These are phyloP conservation scores for Trichophyton schoenleinii DNA, from an alignment of 2,329 filamentous ascomycete genomes.

Conservation along the genomic window DNA sequence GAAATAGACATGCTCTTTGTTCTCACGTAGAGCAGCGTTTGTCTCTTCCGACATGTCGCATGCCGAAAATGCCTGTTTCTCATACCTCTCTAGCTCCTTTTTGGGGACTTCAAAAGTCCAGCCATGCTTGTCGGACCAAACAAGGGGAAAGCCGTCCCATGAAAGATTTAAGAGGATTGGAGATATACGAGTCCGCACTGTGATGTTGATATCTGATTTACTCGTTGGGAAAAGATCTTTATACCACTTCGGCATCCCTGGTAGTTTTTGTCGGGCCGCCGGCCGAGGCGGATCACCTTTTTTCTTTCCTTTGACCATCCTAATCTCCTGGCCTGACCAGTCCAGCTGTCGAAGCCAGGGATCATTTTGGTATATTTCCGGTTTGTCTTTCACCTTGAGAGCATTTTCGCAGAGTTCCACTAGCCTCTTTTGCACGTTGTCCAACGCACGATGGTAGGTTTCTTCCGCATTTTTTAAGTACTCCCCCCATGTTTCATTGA, in stretches of 20 bases:
- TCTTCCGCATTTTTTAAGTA: conserved; percentile 76
- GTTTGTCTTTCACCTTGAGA: conserved; percentile 56
- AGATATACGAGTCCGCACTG: conserved; percentile 76
- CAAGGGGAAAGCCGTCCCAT: conserved; percentile 79
- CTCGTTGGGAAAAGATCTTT: conserved; percentile 70
- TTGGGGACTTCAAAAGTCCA: conserved; percentile 78
- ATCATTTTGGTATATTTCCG: conserved; percentile 60
- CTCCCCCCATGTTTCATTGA: conserved; percentile 73
- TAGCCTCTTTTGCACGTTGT: conserved; percentile 66
- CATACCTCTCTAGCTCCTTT: conserved; percentile 51
- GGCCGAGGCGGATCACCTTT: conserved; percentile 68
- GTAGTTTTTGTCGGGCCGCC: conserved; percentile 75
- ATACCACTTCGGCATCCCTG: conserved; percentile 92
- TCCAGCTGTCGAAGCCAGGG: conserved; percentile 90
- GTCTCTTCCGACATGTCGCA: conserved; percentile 62
- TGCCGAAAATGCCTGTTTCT: conserved; percentile 55
- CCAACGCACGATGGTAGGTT: conserved; percentile 64
- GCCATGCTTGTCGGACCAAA: conserved; percentile 87
- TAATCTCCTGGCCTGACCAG: conserved; percentile 87
- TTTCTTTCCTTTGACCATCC: conserved; percentile 82
- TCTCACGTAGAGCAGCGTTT: conserved; percentile 52
- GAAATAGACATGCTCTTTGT: conserved; percentile 59
- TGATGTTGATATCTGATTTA: conserved; percentile 55
- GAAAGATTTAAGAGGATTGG: conserved; percentile 69
- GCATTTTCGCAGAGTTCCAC: conserved; percentile 64